Conservation (phyloP, 495 filamentous ascomycete species). For the Penicillium lagena region DNA sequence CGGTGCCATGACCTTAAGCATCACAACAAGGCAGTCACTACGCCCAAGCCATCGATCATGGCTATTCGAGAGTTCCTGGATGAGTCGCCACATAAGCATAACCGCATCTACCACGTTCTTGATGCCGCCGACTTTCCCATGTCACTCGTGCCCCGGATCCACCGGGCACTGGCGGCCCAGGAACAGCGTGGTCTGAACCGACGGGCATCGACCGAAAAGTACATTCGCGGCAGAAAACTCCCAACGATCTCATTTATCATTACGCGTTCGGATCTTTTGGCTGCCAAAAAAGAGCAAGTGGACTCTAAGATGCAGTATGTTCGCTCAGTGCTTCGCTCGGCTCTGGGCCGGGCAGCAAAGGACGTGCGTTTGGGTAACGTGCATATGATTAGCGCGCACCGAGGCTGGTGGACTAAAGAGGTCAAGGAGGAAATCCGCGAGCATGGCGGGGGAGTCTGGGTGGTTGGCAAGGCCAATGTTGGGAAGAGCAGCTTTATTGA, state of each 20-base stretch:
- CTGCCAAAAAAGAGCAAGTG: conserved; percentile 71
- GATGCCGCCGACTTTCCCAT: conserved; percentile 97
- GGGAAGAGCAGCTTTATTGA: conserved; percentile 92
- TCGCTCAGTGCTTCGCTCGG: conserved; percentile 61
- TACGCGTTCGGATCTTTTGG: conserved; percentile 80
- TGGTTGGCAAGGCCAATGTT: conserved; percentile 96
- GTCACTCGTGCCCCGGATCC: conserved; percentile 68
- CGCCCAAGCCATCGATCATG: conserved; percentile 69
- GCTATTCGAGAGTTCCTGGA: conserved; percentile 75
- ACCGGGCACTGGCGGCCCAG: conserved; percentile 50
- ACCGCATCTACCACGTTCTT: conserved; percentile 95
- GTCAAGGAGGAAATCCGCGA: conserved; percentile 78
- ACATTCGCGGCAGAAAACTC: conserved; percentile 52
- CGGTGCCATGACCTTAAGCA: conserved; percentile 79
- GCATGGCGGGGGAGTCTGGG: conserved; percentile 84
- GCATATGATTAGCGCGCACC: conserved; percentile 73
- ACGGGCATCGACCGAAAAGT: conserved; percentile 57
- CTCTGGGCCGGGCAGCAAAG: conserved; percentile 53
- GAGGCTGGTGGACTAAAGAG: conserved; percentile 81
- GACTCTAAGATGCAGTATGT: conserved; percentile 79
- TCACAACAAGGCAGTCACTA: conserved; percentile 61
- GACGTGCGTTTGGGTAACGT: conserved; percentile 75
- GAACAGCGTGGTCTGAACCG: conserved; percentile 72
- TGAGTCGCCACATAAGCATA: conserved; percentile 77
- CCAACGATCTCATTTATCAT: conserved; percentile 78